Conservation (phyloP, 1,139 yeast genomes). For the Yamadazyma kanchanaburiensis region DNA sequence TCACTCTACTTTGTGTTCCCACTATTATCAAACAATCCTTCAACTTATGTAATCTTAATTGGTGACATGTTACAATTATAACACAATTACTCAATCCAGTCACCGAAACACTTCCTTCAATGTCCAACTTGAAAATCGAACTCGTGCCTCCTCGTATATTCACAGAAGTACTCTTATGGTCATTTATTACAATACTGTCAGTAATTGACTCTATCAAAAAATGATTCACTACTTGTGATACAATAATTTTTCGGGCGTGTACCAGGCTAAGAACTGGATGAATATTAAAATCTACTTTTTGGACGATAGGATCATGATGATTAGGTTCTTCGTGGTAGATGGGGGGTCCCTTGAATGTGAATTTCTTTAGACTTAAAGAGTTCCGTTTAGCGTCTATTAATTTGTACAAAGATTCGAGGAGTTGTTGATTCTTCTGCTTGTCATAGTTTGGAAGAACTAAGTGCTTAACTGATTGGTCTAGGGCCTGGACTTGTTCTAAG, state of each 20-base stretch:
- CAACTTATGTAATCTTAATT: conserved; percentile 35
- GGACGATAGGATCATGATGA: too few species aligned
- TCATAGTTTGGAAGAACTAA: conserved; percentile 11
- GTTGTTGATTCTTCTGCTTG: conserved; percentile 7
- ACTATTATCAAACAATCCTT: conserved; percentile 19
- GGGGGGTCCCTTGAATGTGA: conserved; percentile 28
- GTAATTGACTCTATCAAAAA: conserved; percentile 13
- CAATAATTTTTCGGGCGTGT: conserved; percentile 5
- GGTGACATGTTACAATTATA: conserved; percentile 33
- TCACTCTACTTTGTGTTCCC: conserved; percentile 21
- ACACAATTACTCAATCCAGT: conserved; percentile 22
- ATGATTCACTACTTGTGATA: too few species aligned
- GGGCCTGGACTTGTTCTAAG: background rate
- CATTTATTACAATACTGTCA: conserved; percentile 10
- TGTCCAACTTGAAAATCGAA: conserved; percentile 17
- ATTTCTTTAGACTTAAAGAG: conserved; percentile 15
- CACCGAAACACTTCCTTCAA: conserved; percentile 32
- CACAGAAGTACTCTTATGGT: conserved; percentile 16
- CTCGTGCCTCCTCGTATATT: conserved; percentile 19
- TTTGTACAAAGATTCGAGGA: conserved; percentile 15
- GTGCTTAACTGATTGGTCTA: conserved; percentile 1
- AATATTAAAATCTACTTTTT: conserved; percentile 2
- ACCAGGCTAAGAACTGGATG: background rate
- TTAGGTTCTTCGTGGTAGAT: too few species aligned
- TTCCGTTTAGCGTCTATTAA: conserved; percentile 16